Conservation (phyloP, 305 asterid species). For the Fraxinus baroniana region DNA sequence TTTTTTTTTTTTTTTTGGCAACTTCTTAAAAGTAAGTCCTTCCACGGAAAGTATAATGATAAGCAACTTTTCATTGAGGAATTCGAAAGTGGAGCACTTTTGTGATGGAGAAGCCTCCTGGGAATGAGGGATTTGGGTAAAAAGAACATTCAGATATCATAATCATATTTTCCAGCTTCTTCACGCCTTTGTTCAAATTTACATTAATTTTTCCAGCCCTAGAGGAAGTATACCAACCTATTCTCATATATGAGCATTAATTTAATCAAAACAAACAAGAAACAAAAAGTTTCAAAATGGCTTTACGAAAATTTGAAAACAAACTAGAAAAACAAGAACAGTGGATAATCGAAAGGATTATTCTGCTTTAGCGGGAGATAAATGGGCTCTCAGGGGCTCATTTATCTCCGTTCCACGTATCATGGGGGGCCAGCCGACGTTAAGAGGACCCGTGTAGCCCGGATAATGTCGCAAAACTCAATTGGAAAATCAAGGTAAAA, state of each 20-base stretch:
- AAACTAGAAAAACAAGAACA: background rate
- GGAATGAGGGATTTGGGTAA: constrained; percentile 53
- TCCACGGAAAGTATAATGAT: constrained; percentile 64
- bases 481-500: constrained; percentile 6
- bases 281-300: background rate
- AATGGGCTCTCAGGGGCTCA: background rate
- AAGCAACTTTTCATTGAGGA: constrained; percentile 59
- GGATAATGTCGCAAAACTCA: background rate
- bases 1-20: constrained; percentile 29
- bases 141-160: constrained; percentile 26
- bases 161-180: constrained; percentile 28
- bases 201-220: constrained; percentile 14
- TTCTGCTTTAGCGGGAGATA: too few species aligned
- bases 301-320: background rate
- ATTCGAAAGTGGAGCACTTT: constrained; percentile 47
- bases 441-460: background rate
- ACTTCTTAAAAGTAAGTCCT: constrained; percentile 37
- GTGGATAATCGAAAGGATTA: background rate
- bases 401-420: background rate
- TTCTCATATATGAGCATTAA: background rate
- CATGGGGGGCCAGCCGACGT: too few species aligned
- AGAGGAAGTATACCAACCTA: background rate
- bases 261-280: background rate
- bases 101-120: constrained; percentile 62
- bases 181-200: constrained; percentile 10